phyloP scores from a whole-genome alignment of 441 rosid genomes.

The Jatropha podagrica region DNA sequence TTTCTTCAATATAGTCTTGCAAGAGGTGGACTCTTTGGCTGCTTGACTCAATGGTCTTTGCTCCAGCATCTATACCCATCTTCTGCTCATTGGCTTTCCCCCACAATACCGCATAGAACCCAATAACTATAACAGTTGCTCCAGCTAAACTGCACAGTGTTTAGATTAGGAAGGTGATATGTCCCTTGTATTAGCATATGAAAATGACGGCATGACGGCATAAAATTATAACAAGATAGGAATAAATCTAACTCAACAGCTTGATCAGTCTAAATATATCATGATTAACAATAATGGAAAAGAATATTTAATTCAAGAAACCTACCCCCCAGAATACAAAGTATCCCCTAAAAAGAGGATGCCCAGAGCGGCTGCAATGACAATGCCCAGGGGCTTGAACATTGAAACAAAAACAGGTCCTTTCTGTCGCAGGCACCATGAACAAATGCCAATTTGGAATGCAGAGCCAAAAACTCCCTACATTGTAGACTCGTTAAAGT shows the following conservation, averaged over 20 bases:
- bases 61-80: constrained; percentile 19
- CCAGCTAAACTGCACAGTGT: constrained; percentile 46
- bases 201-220: background rate
- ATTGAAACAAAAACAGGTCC: constrained; percentile 68
- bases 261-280: constrained; percentile 9
- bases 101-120: constrained; percentile 59
- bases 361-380: constrained; percentile 48
- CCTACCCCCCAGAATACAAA: constrained; percentile 59
- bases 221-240: background rate
- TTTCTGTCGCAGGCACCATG: constrained; percentile 59
- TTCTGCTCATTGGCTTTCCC: constrained; percentile 48
- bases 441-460: constrained; percentile 50
- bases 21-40: constrained; percentile 41
- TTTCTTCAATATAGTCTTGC: constrained; percentile 33
- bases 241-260: background rate
- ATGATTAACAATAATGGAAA: background rate
- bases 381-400: constrained; percentile 69
- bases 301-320: background rate
- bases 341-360: constrained; percentile 48
- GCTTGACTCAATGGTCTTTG: constrained; percentile 23
- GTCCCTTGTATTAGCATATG: background rate
- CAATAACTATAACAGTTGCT: constrained; percentile 41
- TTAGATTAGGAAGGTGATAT: background rate
- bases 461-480: constrained; percentile 63
- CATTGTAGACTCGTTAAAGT: background rate